These are phyloP conservation scores for Pulicaria dysenterica DNA, from an alignment of 129 eudicot species.

Conservation along the genomic window DNA sequence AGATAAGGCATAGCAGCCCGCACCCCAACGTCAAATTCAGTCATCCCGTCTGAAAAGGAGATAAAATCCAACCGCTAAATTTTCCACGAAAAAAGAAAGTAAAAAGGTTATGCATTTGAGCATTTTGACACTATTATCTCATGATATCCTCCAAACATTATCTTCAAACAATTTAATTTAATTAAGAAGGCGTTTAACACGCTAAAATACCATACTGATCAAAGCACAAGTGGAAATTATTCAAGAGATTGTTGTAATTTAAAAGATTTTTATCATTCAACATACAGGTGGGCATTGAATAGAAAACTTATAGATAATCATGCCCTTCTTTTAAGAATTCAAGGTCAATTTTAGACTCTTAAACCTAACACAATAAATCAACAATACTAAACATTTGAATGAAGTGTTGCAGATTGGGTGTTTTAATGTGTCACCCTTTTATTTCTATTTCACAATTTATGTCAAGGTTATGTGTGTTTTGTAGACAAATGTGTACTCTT, in stretches of 20 bases:
- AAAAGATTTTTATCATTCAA: background rate
- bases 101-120: constrained; percentile 5
- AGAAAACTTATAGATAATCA: constrained; percentile 6
- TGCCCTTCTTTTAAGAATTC: background rate
- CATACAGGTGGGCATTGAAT: background rate
- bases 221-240: background rate
- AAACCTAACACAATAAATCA: constrained; percentile 10
- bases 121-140: constrained; percentile 7
- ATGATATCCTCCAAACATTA: constrained; percentile 1
- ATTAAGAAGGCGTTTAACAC: background rate
- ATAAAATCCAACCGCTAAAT: constrained; percentile 3
- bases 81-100: background rate
- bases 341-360: background rate
- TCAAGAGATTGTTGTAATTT: background rate
- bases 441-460: too few relatives aligned
- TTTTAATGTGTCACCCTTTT: too few relatives aligned
- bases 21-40: constrained; percentile 68
- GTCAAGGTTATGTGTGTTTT: too few relatives aligned
- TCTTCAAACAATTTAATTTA: background rate
- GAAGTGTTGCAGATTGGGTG: too few relatives aligned
- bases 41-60: constrained; percentile 56
- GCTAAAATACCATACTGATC: constrained; percentile 2
- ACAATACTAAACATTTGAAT: background rate
- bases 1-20: constrained; percentile 72
- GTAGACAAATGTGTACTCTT: too few relatives aligned